These are phyloP conservation scores for Pueraria montana DNA, from an alignment of 306 rosid genomes.

Conservation along the genomic window DNA sequence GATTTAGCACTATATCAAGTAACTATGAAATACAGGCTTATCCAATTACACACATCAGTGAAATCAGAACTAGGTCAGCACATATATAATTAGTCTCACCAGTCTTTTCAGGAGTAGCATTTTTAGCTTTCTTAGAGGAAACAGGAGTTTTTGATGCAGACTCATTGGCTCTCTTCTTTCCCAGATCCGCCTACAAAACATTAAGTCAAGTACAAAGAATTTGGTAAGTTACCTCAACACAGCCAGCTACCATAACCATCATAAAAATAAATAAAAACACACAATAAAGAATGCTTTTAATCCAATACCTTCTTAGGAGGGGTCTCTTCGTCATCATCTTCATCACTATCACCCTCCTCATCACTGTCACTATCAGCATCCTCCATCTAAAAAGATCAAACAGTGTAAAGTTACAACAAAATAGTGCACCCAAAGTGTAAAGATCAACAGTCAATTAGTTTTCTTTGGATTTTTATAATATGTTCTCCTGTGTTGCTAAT, in stretches of 20 bases:
- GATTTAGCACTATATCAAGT: neutral
- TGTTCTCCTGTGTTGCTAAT: neutral
- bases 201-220: neutral
- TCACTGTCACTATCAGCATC: conserved; percentile 54
- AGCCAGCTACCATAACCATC: neutral
- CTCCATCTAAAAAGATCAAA: conserved; percentile 50
- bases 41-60: neutral
- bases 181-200: conserved; percentile 52
- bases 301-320: conserved; percentile 74
- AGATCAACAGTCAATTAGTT: neutral
- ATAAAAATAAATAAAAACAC: too few species aligned
- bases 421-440: neutral
- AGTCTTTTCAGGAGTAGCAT: conserved; percentile 72
- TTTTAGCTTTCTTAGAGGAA: conserved; percentile 74
- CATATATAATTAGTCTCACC: conserved; percentile 55
- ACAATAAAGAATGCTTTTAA: neutral
- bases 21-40: neutral
- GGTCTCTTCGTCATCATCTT: conserved; percentile 56
- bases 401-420: neutral
- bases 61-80: neutral
- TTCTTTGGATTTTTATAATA: neutral
- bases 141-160: conserved; percentile 75
- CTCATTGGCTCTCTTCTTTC: conserved; percentile 76
- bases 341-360: conserved; percentile 58
- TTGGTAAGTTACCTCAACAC: too few species aligned